phyloP scores from a whole-genome alignment of 1,139 yeast genomes.

The Trichomonascaceae sp. region DNA sequence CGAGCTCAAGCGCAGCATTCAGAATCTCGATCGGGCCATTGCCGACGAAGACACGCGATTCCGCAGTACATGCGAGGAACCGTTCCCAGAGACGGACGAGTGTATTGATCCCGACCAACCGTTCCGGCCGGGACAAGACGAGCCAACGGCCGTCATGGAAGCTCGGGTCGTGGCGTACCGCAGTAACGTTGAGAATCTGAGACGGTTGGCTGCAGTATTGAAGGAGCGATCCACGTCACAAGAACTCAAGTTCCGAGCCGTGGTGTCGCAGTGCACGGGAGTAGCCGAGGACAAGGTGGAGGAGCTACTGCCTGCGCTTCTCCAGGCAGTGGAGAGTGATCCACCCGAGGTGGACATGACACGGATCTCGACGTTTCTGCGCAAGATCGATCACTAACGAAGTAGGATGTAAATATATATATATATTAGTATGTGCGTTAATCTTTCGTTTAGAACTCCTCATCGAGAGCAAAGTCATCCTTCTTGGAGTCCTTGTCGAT shows the following conservation, averaged over 20 bases:
- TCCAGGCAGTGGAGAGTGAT: slow-evolving; percentile 83
- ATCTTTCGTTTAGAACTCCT: slow-evolving; percentile 27
- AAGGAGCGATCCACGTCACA: slow-evolving; percentile 45
- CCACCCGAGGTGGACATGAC: slow-evolving; percentile 53
- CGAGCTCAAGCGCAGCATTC: slow-evolving; percentile 38
- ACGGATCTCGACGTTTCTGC: slow-evolving; percentile 36
- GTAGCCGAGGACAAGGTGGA: slow-evolving; percentile 73
- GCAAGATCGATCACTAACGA: slow-evolving; percentile 23
- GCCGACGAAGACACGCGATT: slow-evolving; percentile 43
- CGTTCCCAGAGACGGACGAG: slow-evolving; percentile 28
- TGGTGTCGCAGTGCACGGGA: slow-evolving; percentile 82
- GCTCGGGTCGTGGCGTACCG: slow-evolving; percentile 76
- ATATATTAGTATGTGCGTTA: background rate
- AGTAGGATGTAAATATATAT: background rate
- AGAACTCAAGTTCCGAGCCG: slow-evolving; percentile 77
- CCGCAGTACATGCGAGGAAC: slow-evolving; percentile 16
- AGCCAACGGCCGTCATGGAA: slow-evolving; percentile 46
- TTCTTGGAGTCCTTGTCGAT: slow-evolving; percentile 27
- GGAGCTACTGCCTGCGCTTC: slow-evolving; percentile 64
- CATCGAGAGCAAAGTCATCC: slow-evolving; percentile 35
- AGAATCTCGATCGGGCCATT: slow-evolving; percentile 44
- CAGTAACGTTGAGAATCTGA: slow-evolving; percentile 43
- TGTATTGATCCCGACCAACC: slow-evolving; percentile 81
- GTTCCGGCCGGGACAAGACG: slow-evolving; percentile 36
- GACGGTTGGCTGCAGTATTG: slow-evolving; percentile 36